These are phyloP conservation scores for Coemansia sp. DNA, from an alignment of 192 early-diverging fungal genomes.

Conservation along the genomic window DNA sequence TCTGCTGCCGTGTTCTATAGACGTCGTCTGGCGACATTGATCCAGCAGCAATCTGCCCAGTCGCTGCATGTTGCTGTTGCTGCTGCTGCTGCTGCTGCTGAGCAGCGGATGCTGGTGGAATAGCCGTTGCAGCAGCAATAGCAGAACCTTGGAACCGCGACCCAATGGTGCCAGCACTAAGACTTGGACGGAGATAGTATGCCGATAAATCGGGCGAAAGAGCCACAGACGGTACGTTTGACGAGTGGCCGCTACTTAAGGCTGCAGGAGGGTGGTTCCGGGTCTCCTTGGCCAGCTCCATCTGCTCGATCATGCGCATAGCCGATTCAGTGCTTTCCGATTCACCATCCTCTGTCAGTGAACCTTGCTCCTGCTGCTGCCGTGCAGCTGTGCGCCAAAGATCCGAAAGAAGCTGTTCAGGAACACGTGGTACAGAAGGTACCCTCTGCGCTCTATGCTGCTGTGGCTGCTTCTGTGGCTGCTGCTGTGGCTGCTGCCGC, in stretches of 20 bases:
- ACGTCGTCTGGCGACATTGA: constrained; percentile 11
- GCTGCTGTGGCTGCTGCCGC: neutral
- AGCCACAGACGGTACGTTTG: neutral
- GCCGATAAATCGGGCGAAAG: neutral
- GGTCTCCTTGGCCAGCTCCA: constrained; percentile 8
- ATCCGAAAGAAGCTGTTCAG: constrained; percentile 6
- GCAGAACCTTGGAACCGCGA: constrained; percentile 9
- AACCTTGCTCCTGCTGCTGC: constrained; percentile 10
- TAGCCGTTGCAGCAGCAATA: constrained; percentile 3
- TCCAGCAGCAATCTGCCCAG: neutral
- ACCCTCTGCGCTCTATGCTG: neutral
- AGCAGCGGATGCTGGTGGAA: neutral
- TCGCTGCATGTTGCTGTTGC: constrained; percentile 1
- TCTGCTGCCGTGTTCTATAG: constrained; percentile 1
- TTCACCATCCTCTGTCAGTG: neutral
- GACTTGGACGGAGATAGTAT: neutral
- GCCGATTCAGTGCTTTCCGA: constrained; percentile 7
- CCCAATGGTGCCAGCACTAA: constrained; percentile 7
- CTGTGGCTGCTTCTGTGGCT: too few relatives aligned
- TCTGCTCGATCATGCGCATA: constrained; percentile 9
- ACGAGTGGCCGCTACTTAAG: neutral
- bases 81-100: neutral
- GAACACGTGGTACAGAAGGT: constrained; percentile 1
- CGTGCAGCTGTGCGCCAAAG: neutral
- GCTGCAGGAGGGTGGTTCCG: neutral